Evolutionary conservation across 306 rosid genomes (phyloP), one percentile per base, ranked within the genome.

Genomic region (Quercus variabilis): DNA sequence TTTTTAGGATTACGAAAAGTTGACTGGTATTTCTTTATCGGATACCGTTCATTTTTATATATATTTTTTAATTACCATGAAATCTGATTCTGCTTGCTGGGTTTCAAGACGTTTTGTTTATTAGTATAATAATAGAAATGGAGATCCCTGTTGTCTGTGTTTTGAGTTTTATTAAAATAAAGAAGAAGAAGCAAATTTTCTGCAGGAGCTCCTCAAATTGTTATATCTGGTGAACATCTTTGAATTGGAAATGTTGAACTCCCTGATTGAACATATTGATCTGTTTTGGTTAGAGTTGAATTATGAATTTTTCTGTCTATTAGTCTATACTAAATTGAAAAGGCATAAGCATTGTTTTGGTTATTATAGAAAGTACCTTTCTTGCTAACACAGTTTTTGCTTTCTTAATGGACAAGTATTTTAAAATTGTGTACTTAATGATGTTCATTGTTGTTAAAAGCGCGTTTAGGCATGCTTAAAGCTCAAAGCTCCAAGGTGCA

Each of bases 91-190:
- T 13, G 75, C 57, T 4, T 43, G 52, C 33, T 71, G 20, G 75
- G 56, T 71, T 71, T 71, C 41, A 33, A 10, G 70, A 30, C 20
- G 25, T 71, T 58, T 21, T 43, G 56, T 46, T 43, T 71, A 8
- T 67, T 43, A 49, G 54, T 49, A 57, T 78, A 38, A 64, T 3
- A 69, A 30, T 41, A 52, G 26, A 26, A 19, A 68, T 31, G 75
- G 56, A 65, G 71, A 73, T 79, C 74, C 55, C 71, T 56, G 75
- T 23, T 71, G 57, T 26, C 17, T 51, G 74, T 57, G 38, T 46
- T 49, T 64, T 67, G 23, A 35, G 33, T 67, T 19, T 46, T 38
- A 38, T 38, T 38, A 6, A 38, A 46, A 46, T 11, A 11, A 46
- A 11, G 15, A 9, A 46, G 13, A 11, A 10, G 15, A 0, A 46